phyloP scores from a whole-genome alignment of 2,329 filamentous ascomycete species.

The Ascochyta clinopodiicola region DNA sequence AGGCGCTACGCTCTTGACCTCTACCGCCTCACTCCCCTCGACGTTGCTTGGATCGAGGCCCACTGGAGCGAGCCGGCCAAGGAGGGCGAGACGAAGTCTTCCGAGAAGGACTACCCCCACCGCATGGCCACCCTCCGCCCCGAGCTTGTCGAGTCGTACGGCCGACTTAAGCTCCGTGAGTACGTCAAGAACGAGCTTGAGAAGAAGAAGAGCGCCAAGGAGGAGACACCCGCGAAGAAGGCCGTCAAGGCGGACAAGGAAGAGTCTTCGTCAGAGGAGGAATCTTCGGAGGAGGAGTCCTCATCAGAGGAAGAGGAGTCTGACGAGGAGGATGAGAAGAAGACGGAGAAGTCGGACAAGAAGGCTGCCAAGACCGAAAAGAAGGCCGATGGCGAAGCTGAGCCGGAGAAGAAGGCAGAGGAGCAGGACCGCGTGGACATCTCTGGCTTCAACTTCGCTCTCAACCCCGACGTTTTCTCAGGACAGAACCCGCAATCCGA shows the following conservation, averaged over 20 bases:
- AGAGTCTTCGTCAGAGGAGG: slow-evolving; percentile 30
- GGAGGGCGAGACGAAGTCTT: slow-evolving; percentile 57
- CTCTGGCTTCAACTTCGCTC: slow-evolving; percentile 81
- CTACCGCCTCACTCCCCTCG: slow-evolving; percentile 91
- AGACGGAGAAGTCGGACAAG: slow-evolving; percentile 24
- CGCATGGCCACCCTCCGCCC: slow-evolving; percentile 93
- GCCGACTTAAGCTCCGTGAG: slow-evolving; percentile 83
- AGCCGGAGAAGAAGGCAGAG: slow-evolving; percentile 23
- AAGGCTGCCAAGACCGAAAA: slow-evolving; percentile 28
- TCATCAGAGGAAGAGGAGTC: slow-evolving; percentile 38
- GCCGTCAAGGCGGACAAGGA: slow-evolving; percentile 49
- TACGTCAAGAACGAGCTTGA: slow-evolving; percentile 80
- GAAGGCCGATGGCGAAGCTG: slow-evolving; percentile 22
- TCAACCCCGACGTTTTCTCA: slow-evolving; percentile 96
- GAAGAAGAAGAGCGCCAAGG: slow-evolving; percentile 46
- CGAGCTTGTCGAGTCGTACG: slow-evolving; percentile 87
- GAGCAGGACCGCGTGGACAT: slow-evolving; percentile 79
- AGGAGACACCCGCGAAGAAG: slow-evolving; percentile 50
- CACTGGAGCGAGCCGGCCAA: slow-evolving; percentile 56
- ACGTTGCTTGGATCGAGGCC: slow-evolving; percentile 89
- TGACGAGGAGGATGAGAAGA: slow-evolving; percentile 58
- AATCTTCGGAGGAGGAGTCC: slow-evolving; percentile 32
- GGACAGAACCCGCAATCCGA: slow-evolving; percentile 89
- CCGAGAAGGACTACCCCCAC: slow-evolving; percentile 76
- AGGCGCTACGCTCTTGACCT: slow-evolving; percentile 97